Base-by-base conservation (phyloP, 1,139 yeast genomes). In the Entelexis paramagnoliae region DNA sequence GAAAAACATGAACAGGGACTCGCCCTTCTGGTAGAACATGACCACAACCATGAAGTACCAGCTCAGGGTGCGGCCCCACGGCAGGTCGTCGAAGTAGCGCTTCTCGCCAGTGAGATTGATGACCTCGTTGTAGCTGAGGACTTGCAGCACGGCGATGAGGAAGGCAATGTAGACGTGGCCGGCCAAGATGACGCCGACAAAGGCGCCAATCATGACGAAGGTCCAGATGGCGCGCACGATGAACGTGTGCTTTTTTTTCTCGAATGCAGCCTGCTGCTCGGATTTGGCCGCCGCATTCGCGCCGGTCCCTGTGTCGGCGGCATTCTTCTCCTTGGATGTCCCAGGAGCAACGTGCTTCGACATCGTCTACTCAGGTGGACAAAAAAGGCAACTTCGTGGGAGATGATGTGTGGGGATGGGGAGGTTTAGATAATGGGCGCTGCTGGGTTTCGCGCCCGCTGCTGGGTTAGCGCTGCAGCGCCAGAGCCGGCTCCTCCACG, bases 161-260 rank as follows among this genome's bases (percentile, higher is more conserved):
- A 77, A 67, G 55, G 89, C 84, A 56, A 89, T 76, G 72, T 89
- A 81, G 50, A 83, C 71, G 65, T 89, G 97, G 32, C 99, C 99
- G 4, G 91, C 79, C n/a, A 86, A 81, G 49, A 91, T 71, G 29
- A 83, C 73, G 28, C 75, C 68, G 59, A 88, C 77, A 67, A 91
- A 85, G 10, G 80, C 80, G 20, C 73, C 69, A 58, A 91, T 83
- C 97, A 91, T 89, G 29, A 91, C 88, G 62, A 91, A 67, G 0
- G 97, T 84, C 97, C 97, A 91, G 49, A 84, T 73, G n/a, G 97
- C 83, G 61, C 99, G 78, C 36, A 89, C 86, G 51, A 87, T 67
- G 64, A 91, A 88, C 46, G 88, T 85, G 68, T 81, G 91, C 60
- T 80, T 81, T 69, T 85, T 86, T 70, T 80, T 80, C 60, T 80